Base-by-base conservation (phyloP, 495 filamentous ascomycete species). In the Beverwykella pulmonaria region DNA sequence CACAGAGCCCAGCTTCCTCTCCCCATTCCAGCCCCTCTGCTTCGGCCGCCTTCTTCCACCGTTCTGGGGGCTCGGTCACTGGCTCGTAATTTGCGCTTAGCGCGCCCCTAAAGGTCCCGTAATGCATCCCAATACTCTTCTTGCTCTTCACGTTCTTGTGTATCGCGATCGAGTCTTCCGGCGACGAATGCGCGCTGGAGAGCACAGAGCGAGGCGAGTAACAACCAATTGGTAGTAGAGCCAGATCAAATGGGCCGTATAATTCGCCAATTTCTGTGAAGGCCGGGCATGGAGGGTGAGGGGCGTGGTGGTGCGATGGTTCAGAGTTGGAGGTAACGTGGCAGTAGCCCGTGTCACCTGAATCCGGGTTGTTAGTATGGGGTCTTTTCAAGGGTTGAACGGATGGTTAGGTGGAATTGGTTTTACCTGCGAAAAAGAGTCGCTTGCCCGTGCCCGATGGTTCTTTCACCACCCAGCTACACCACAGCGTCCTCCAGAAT, bases 391-490 rank as follows among this genome's bases (percentile, higher is more conserved):
- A 10, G n/a, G 25, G 2, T 23, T 47, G 3, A 19, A 17, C n/a
- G n/a, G n/a, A 57, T 8, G 1, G 3, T 12, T 44, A n/a, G 8
- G 17, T 15, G 39, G 17, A n/a, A 2, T 7, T n/a, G 3, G 39
- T 1, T 9, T 6, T 61, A 67, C 64, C 73, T 32, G 75, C 63
- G 49, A 77, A 77, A 60, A 71, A 77, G 3, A 77, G 55, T 23
- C 53, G 65, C 41, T 67, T 70, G n/a, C n/a, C 47, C 5, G 27
- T 14, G 19, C 1, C 12, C 4, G 53, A 14, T 30, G n/a, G 68
- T 65, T 70, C 61, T 59, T 78, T 72, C 7, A 86, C 56, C n/a
- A 78, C 74, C 83, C 83, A 86, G 47, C 81, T 81, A 22, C 79
- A 79, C 84, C 84, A 86, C 8, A 86, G 76, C 0, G 80, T 78